A percentile compares a stretch with the other conserved stretches of the same genome.
phyloP scores from a whole-genome alignment of 306 rosid species.

The Malus sylvestris region DNA sequence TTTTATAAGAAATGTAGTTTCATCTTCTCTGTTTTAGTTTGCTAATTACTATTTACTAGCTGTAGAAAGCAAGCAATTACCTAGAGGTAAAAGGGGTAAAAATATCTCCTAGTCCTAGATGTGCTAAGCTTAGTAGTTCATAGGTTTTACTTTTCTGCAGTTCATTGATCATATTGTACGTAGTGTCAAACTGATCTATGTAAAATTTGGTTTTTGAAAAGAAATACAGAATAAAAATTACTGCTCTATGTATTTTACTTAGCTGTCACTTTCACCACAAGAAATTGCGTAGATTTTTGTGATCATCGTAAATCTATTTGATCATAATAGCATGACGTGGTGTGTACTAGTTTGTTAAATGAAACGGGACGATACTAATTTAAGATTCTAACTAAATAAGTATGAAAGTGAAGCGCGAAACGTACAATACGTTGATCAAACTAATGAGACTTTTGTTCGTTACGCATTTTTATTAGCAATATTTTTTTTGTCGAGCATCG shows the following conservation, averaged over 20 bases:
- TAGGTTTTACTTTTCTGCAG: not conserved
- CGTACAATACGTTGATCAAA: no score
- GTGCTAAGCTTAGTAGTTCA: not conserved
- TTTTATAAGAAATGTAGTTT: slow-evolving; percentile 9
- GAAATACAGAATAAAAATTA: not conserved
- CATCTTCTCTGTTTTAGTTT: not conserved
- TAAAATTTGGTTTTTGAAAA: not conserved
- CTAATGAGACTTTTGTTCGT: no score
- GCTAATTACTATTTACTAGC: not conserved
- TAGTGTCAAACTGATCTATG: not conserved
- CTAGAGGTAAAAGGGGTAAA: not conserved
- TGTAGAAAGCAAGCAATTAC: not conserved
- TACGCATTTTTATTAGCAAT: no score
- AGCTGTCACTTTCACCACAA: not conserved
- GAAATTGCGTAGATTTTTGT: no score
- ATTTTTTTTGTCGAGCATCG: no score
- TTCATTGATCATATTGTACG: not conserved
- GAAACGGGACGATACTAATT: no score
- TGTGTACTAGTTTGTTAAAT: no score
- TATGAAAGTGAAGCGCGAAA: no score
- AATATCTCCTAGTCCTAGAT: not conserved
- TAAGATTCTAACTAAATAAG: no score
- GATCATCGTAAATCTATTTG: no score
- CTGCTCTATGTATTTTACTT: not conserved
- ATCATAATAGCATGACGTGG: fast-evolving